phyloP scores from a whole-genome alignment of 768 basidiomycete species.

The Harrya chromipes region DNA sequence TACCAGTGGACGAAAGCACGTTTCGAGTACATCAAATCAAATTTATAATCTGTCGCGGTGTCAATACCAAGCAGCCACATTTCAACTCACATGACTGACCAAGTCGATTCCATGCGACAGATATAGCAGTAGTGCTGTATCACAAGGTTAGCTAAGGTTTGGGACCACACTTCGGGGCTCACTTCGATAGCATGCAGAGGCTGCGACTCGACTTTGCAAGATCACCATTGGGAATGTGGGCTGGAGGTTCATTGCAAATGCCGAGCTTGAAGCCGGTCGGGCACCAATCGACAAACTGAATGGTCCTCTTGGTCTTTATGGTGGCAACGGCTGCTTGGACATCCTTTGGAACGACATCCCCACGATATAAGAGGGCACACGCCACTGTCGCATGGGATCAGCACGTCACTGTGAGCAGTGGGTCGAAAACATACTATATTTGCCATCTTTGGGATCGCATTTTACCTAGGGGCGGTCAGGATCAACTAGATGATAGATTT shows the following conservation, averaged over 20 bases:
- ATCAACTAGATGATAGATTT: constrained; percentile 1
- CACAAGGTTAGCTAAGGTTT: constrained; percentile 1
- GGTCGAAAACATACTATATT: constrained; percentile 76
- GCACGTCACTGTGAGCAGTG: not conserved
- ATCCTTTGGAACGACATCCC: constrained; percentile 97
- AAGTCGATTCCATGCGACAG: constrained; percentile 89
- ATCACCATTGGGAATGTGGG: constrained; percentile 89
- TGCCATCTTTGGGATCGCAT: constrained; percentile 96
- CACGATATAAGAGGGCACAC: constrained; percentile 88
- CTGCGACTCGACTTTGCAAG: constrained; percentile 92
- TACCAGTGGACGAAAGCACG: constrained; percentile 94
- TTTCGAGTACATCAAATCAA: constrained; percentile 97
- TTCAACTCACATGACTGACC: constrained; percentile 36
- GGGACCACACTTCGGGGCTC: constrained; percentile 17
- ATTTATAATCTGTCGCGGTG: constrained; percentile 76
- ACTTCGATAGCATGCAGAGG: constrained; percentile 97
- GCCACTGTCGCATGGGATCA: constrained; percentile 57
- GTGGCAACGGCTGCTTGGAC: constrained; percentile 87
- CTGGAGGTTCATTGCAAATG: constrained; percentile 95
- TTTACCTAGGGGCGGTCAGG: constrained; percentile 41
- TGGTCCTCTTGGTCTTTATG: constrained; percentile 97
- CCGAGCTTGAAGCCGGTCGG: constrained; percentile 98
- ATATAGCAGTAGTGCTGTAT: constrained; percentile 84
- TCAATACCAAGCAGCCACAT: constrained; percentile 5
- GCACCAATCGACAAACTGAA: constrained; percentile 98